Base-by-base conservation (phyloP, 257 asterid genomes). In the Dorcoceras hygrometricum region DNA sequence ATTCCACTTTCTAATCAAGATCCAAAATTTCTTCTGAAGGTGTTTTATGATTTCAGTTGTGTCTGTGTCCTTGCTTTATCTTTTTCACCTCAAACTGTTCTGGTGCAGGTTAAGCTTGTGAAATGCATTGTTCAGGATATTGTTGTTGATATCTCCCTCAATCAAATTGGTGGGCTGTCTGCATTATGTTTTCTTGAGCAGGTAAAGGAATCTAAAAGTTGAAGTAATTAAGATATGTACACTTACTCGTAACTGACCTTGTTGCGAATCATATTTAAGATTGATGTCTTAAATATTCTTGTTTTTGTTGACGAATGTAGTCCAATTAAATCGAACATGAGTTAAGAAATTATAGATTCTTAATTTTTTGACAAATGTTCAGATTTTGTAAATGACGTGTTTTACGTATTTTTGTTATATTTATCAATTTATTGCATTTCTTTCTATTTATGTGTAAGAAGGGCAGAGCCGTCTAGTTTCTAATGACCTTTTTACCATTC, bases 151-250 rank as follows among this genome's bases (percentile, higher is more conserved):
- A 46, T 88, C 59, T 88, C 96, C 39, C 74, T 83, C 73, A 88
- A 86, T 73, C 96, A 88, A 77, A 72, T 88, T 51, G 93, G 96
- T 24, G 96, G 96, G 39, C 89, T 88, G 55, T 78, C 78, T 75
- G 80, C 90, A 28, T 78, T 88, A 23, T 86, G 96, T 79, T 88
- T 88, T 73, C 93, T 88, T 24, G 96, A 88, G 81, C 87, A 88
- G 93, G 96, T 86, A 78, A 68, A 65, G 24, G 29, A 55, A 46
- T 39, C 6, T 34, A 25, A 56, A 50, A 43, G 10, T 12, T n/a
- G 27, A 23, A 48, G 64, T 48, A 63, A 10, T 29, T 32, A 24
- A 16, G 31, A 34, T 27, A 67, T 66, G 53, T 39, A 16, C 54
- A 19, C 20, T n/a, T 46, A 39, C 51, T 39, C 51, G 14, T 39